Percentiles rank a stretch among this genome's conserved stretches.
Evolutionary conservation across 495 filamentous ascomycete genomes (phyloP).

Genomic region (Penicillium tannophilum): DNA sequence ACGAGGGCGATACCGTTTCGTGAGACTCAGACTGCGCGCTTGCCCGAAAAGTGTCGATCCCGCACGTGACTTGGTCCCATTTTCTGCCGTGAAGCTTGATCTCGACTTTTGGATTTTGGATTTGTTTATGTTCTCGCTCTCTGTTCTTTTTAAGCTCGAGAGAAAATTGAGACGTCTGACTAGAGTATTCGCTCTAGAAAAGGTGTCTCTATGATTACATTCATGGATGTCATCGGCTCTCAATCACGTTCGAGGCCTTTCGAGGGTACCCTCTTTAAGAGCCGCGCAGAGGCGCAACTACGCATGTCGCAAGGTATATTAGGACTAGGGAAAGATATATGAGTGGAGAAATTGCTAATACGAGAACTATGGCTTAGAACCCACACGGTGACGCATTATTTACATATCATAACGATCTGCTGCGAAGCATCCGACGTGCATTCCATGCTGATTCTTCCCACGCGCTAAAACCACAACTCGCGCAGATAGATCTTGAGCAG

Average conservation of each 20-base stretch:
- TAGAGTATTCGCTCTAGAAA: constrained; percentile 16
- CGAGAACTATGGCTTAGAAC: not conserved
- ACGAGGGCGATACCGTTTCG: constrained; percentile 18
- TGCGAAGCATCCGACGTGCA: constrained; percentile 11
- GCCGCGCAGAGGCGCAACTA: constrained; percentile 31
- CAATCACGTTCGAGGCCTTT: constrained; percentile 46
- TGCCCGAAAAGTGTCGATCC: constrained; percentile 42
- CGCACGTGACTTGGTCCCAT: constrained; percentile 34
- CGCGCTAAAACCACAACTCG: not conserved
- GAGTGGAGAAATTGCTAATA: not conserved
- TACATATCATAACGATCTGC: not conserved
- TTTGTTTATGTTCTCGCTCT: constrained; percentile 7
- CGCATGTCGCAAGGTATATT: constrained; percentile 33
- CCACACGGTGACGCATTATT: not conserved
- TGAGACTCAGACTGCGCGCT: constrained; percentile 36
- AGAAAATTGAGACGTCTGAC: constrained; percentile 14
- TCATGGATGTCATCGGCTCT: constrained; percentile 56
- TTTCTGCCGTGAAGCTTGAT: constrained; percentile 29
- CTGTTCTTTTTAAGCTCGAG: constrained; percentile 7
- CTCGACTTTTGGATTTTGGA: not conserved
- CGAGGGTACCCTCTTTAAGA: constrained; percentile 42
- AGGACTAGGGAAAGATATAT: not conserved
- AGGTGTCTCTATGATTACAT: constrained; percentile 33
- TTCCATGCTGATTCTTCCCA: constrained; percentile 8
- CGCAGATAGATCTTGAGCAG: not conserved